Evolutionary conservation across 2,329 filamentous ascomycete species (phyloP).

Genomic region (Clathrospora elynae): DNA sequence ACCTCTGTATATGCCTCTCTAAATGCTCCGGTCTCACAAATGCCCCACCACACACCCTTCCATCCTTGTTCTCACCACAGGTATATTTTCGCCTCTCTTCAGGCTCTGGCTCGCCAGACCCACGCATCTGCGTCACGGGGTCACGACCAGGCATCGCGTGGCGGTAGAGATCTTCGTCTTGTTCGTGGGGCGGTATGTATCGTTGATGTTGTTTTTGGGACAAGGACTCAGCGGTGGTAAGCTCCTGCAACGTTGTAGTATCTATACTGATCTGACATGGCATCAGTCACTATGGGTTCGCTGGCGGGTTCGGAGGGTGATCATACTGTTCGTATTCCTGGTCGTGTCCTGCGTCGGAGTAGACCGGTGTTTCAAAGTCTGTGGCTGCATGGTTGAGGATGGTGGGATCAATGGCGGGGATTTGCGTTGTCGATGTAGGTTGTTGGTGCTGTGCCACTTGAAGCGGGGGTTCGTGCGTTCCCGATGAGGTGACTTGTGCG

Average conservation of each 20-base stretch:
- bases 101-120: too few species aligned
- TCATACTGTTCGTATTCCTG: constrained; percentile 15
- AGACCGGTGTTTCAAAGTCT: constrained; percentile 39
- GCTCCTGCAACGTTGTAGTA: constrained; percentile 30
- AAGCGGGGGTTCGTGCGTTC: background rate
- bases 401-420: constrained; percentile 35
- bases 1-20: too few species aligned
- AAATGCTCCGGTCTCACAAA: too few species aligned
- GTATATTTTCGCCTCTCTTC: too few species aligned
- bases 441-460: background rate
- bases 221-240: constrained; percentile 24
- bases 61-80: too few species aligned
- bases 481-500: constrained; percentile 16
- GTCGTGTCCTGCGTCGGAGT: constrained; percentile 25
- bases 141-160: constrained; percentile 21
- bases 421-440: constrained; percentile 11
- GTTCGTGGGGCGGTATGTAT: constrained; percentile 33
- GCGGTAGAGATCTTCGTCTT: constrained; percentile 40
- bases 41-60: too few species aligned
- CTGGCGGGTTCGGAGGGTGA: constrained; percentile 3
- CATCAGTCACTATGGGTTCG: constrained; percentile 34
- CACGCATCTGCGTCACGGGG: too few species aligned
- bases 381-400: constrained; percentile 39
- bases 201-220: background rate
- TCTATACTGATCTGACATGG: constrained; percentile 38